phyloP scores from a whole-genome alignment of 768 basidiomycete genomes.

The Coprinopsis sp. region DNA sequence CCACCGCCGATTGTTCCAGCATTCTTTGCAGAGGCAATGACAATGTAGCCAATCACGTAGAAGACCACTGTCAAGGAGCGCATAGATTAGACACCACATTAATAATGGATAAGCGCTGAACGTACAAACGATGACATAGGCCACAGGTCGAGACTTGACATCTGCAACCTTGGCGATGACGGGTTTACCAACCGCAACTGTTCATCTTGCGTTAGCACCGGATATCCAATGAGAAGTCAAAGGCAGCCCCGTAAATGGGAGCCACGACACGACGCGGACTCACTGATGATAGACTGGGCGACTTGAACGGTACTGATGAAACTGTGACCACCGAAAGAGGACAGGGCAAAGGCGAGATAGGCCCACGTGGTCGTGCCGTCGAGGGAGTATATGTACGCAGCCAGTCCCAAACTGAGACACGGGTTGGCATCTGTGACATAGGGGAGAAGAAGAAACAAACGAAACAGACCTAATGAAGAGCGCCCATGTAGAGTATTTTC shows the following conservation, averaged over 20 bases:
- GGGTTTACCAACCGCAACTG: conserved; percentile 53
- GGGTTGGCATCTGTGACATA: background rate
- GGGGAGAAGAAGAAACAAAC: background rate
- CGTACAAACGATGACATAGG: conserved; percentile 55
- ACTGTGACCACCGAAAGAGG: conserved; percentile 48
- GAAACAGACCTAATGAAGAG: conserved; percentile 54
- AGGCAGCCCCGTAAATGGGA: no score
- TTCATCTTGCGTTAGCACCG: conserved; percentile 1
- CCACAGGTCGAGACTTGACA: conserved; percentile 60
- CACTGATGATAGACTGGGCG: conserved; percentile 52
- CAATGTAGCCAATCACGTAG: conserved; percentile 53
- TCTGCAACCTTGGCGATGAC: conserved; percentile 73
- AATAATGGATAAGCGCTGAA: conserved; percentile 10
- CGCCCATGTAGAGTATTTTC: conserved; percentile 52
- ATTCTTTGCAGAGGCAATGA: conserved; percentile 47
- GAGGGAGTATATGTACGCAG: conserved; percentile 74
- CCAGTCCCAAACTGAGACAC: conserved; percentile 52
- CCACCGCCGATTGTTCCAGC: conserved; percentile 46
- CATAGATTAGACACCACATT: background rate
- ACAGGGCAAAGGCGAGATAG: conserved; percentile 57
- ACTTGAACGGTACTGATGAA: conserved; percentile 51
- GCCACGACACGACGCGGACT: no score
- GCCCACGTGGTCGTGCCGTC: conserved; percentile 65
- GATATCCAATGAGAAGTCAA: background rate
- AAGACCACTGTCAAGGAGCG: conserved; percentile 40